Percentiles rank a stretch among this genome's conserved stretches.
Evolutionary conservation across 78 protist genomes (phyloP).

Genomic region (Dictyostelium capitatum): DNA sequence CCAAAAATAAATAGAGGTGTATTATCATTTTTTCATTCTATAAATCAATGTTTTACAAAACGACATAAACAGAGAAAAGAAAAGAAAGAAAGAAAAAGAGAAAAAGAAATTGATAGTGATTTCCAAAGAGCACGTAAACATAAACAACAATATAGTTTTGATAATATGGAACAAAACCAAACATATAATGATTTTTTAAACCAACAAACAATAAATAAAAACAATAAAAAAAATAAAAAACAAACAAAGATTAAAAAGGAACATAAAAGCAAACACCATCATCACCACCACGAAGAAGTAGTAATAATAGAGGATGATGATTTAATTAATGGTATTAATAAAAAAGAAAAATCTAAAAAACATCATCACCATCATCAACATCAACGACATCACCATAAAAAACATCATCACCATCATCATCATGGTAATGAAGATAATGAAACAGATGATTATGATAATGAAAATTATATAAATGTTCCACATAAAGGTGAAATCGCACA

Average conservation of each 20-base stretch:
- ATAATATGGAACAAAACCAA: background rate
- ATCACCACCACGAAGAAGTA: too few relatives aligned
- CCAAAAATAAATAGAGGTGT: slow-evolving; percentile 8
- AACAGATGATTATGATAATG: background rate
- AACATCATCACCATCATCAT: background rate
- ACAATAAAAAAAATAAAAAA: too few relatives aligned
- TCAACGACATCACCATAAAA: background rate
- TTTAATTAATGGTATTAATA: background rate
- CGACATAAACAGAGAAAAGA: background rate
- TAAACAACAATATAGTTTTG: background rate
- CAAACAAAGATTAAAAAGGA: too few relatives aligned
- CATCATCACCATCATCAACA: background rate
- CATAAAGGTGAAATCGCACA: background rate
- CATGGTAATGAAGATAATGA: background rate
- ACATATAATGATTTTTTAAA: too few relatives aligned
- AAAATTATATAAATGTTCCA: background rate
- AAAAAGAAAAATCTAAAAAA: background rate
- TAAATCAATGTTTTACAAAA: background rate
- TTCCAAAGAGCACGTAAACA: background rate
- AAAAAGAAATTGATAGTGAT: background rate
- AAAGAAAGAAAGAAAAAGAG: slow-evolving; percentile 7
- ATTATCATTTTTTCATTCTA: background rate
- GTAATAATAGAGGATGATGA: too few relatives aligned
- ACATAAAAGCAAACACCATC: too few relatives aligned
- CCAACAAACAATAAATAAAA: too few relatives aligned